Evolutionary conservation across 768 basidiomycete species (phyloP).

Genomic region (Udeniomyces megalosporus): DNA sequence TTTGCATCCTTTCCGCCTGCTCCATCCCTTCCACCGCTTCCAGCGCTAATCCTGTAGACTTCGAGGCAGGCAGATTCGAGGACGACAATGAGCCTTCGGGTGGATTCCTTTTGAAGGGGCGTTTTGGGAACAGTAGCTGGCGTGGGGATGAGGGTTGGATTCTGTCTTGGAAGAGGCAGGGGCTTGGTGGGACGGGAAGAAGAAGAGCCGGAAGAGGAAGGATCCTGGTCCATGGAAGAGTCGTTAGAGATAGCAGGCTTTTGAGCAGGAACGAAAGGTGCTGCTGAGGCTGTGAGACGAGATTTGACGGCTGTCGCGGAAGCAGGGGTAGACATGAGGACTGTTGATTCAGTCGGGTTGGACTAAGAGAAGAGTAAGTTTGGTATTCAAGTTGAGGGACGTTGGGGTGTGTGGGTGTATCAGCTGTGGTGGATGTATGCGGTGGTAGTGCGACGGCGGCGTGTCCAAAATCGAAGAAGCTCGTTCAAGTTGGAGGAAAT

Average conservation of each 20-base stretch:
- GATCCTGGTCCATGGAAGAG: neutral
- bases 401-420: no score
- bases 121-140: slow-evolving; percentile 54
- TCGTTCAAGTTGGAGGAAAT: no score
- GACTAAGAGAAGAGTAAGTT: no score
- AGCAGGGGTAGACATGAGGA: neutral
- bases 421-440: no score
- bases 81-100: slow-evolving; percentile 65
- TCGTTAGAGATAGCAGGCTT: neutral
- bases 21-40: slow-evolving; percentile 37
- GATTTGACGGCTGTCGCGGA: neutral
- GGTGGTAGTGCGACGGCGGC: no score
- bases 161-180: slow-evolving; percentile 51
- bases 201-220: neutral
- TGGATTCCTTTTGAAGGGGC: slow-evolving; percentile 33
- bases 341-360: no score
- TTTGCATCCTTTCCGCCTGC: slow-evolving; percentile 55
- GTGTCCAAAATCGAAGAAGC: no score
- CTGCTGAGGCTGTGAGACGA: neutral
- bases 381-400: no score
- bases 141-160: slow-evolving; percentile 66
- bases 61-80: slow-evolving; percentile 90
- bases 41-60: slow-evolving; percentile 68
- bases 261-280: neutral
- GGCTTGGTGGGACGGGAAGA: slow-evolving; percentile 28